Evolutionary conservation across 306 rosid genomes (phyloP).

Genomic region (Rubus idaeus): DNA sequence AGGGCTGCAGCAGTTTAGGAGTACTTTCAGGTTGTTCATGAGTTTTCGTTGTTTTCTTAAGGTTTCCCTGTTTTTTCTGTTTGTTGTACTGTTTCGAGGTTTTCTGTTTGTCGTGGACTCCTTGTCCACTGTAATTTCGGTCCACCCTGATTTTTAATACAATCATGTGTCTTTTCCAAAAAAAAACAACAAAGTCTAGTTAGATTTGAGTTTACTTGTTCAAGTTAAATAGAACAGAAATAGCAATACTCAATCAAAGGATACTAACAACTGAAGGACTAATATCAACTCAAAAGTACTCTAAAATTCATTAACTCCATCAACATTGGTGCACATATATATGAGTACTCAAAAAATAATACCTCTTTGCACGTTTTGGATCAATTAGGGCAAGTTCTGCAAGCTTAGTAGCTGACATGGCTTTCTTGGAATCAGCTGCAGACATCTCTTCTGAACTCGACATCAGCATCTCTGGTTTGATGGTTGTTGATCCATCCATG

Average conservation of each 20-base stretch:
- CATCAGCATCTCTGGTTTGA: slow-evolving; percentile 76
- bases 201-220: neutral
- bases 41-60: no score
- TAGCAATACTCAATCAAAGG: neutral
- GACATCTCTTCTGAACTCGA: slow-evolving; percentile 70
- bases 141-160: no score
- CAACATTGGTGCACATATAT: neutral
- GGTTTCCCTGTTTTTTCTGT: no score
- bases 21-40: no score
- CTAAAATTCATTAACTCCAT: neutral
- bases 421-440: slow-evolving; percentile 73
- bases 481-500: slow-evolving; percentile 89
- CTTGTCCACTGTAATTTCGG: no score
- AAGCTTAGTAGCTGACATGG: slow-evolving; percentile 86
- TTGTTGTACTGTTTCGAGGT: no score
- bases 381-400: slow-evolving; percentile 88
- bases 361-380: slow-evolving; percentile 98
- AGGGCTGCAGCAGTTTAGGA: no score
- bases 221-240: neutral
- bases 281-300: neutral
- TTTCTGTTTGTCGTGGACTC: no score
- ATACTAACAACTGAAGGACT: neutral
- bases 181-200: neutral
- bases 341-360: slow-evolving; percentile 10
- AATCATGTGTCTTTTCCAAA: no score